A percentile compares a stretch with the other conserved stretches of the same genome.
Conservation (phyloP, 1,284 basidiomycete genomes). For the Fomitiporia mediterranea region DNA sequence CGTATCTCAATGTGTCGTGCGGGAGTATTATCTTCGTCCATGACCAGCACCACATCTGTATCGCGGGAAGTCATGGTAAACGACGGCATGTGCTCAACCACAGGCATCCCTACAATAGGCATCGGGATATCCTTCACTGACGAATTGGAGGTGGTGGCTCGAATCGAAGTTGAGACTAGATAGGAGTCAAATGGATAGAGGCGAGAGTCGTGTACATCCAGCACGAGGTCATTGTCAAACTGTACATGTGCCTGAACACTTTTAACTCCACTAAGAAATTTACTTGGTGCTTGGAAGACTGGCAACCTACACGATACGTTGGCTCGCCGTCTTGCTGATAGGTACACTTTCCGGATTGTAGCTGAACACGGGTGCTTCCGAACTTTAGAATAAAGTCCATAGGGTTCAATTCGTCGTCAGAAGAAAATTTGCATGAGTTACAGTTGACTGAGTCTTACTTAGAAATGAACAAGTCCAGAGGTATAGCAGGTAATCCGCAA, state of each 20-base stretch:
- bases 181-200: constrained; percentile 59
- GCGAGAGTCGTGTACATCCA: constrained; percentile 51
- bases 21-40: constrained; percentile 18
- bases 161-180: constrained; percentile 44
- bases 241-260: constrained; percentile 54
- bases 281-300: not conserved
- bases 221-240: constrained; percentile 52
- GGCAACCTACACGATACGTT: constrained; percentile 37
- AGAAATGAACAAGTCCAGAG: constrained; percentile 46
- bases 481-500: constrained; percentile 45
- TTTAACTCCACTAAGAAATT: not conserved
- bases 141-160: constrained; percentile 30
- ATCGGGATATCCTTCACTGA: constrained; percentile 26
- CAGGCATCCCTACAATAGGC: constrained; percentile 41
- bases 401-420: too few relatives aligned
- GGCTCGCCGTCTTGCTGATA: constrained; percentile 34
- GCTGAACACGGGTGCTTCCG: constrained; percentile 30
- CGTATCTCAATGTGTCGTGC: constrained; percentile 43
- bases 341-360: constrained; percentile 48
- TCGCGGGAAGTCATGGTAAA: constrained; percentile 43
- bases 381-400: constrained; percentile 3
- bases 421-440: too few relatives aligned
- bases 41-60: constrained; percentile 33
- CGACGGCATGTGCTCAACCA: constrained; percentile 43
- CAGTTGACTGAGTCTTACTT: constrained; percentile 35